phyloP scores from a whole-genome alignment of 768 basidiomycete genomes.

The Crucibulum laeve region DNA sequence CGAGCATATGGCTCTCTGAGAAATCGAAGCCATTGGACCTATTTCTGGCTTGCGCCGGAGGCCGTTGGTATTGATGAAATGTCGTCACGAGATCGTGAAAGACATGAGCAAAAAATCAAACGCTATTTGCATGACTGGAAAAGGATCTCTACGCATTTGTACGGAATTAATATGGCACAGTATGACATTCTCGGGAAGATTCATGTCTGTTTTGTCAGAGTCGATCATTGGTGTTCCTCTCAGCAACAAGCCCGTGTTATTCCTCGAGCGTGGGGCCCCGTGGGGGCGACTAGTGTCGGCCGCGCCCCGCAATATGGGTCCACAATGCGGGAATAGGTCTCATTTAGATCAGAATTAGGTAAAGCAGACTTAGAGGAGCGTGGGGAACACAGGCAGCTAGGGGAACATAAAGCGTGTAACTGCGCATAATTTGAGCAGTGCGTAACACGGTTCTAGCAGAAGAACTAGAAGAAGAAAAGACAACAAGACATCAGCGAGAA shows the following conservation, averaged over 20 bases:
- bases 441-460: no score
- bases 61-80: slow-evolving; percentile 5
- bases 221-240: slow-evolving; percentile 2
- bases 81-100: slow-evolving; percentile 13
- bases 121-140: slow-evolving; percentile 6
- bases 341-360: no score
- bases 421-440: no score
- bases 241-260: slow-evolving; percentile 12
- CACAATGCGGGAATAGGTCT: neutral
- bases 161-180: neutral
- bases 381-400: neutral
- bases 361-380: neutral
- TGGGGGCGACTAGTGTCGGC: slow-evolving; percentile 5
- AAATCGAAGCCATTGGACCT: slow-evolving; percentile 15
- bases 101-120: slow-evolving; percentile 11
- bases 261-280: slow-evolving; percentile 13
- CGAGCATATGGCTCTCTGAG: slow-evolving; percentile 18
- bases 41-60: slow-evolving; percentile 6
- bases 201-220: neutral
- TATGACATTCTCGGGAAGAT: neutral
- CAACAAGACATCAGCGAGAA: no score
- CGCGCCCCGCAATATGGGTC: no score
- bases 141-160: neutral
- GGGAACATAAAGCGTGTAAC: neutral
- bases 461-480: no score